Evolutionary conservation across 176 grass and related monocot species (phyloP).

Genomic region (Thinopyrum elongatum): DNA sequence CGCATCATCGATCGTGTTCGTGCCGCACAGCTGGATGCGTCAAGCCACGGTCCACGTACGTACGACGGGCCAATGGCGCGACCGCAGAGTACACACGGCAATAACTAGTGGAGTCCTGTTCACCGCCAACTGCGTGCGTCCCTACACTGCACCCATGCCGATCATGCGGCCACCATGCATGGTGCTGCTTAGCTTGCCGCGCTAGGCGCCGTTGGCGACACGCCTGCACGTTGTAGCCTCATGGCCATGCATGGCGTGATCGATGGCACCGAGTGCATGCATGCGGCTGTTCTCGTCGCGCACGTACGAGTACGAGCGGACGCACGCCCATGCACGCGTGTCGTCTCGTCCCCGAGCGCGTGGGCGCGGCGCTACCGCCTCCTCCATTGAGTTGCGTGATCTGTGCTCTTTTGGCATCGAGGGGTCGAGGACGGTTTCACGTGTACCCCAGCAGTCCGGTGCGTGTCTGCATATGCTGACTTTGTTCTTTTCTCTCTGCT

Average conservation of each 20-base stretch:
- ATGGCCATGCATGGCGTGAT: neutral
- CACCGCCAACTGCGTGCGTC: neutral
- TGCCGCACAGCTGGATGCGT: conserved; percentile 15
- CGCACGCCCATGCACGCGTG: neutral
- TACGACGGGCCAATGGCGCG: neutral
- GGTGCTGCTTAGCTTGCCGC: neutral
- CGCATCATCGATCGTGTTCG: neutral
- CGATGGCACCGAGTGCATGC: too few species aligned
- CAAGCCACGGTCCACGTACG: neutral
- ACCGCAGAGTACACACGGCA: neutral
- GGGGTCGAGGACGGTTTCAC: neutral
- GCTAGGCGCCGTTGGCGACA: neutral
- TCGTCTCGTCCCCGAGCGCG: neutral
- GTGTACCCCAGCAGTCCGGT: neutral
- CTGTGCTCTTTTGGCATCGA: neutral
- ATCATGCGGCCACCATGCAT: neutral
- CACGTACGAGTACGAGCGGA: too few species aligned
- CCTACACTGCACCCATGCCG: neutral
- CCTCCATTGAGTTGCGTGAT: neutral
- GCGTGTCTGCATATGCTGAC: neutral
- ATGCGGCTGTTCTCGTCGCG: too few species aligned
- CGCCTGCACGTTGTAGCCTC: neutral
- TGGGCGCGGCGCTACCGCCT: neutral
- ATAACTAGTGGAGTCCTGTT: neutral
- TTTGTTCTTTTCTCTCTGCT: too few species aligned